Conservation (phyloP, 2,329 filamentous ascomycete genomes). For the Fusarium sp. region DNA sequence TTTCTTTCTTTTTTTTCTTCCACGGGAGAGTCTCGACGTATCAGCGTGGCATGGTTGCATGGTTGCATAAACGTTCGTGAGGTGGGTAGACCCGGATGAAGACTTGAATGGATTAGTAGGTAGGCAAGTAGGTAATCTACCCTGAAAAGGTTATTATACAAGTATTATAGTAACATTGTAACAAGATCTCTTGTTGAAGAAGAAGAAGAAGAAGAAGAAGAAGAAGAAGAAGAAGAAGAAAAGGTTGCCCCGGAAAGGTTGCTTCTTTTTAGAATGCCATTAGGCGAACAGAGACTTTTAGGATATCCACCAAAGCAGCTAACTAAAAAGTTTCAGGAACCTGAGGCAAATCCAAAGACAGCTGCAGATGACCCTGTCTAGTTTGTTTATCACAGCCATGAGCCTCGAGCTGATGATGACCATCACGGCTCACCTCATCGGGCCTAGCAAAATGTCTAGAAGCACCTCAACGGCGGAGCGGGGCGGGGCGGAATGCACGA, state of each 20-base stretch:
- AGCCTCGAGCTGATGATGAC: slow-evolving; percentile 22
- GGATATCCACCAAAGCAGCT: background rate
- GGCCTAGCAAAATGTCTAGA: background rate
- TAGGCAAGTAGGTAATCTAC: too few relatives aligned
- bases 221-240: slow-evolving; percentile 4
- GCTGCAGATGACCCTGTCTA: slow-evolving; percentile 13
- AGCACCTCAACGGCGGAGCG: slow-evolving; percentile 34
- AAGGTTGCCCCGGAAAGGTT: slow-evolving; percentile 10
- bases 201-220: slow-evolving; percentile 4
- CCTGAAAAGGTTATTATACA: too few relatives aligned
- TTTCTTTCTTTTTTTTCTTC: too few relatives aligned
- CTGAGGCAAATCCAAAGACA: slow-evolving; percentile 1
- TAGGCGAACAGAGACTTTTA: background rate
- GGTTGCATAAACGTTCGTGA: background rate
- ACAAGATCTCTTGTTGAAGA: background rate
- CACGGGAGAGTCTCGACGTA: slow-evolving; percentile 11
- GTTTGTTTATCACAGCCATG: background rate
- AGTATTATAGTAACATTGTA: too few relatives aligned
- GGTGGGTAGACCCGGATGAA: background rate
- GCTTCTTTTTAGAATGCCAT: background rate
- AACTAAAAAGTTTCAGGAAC: slow-evolving; percentile 7
- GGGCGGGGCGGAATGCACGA: slow-evolving; percentile 27
- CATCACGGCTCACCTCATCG: slow-evolving; percentile 3
- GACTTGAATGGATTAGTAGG: background rate
- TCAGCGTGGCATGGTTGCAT: slow-evolving; percentile 11